phyloP scores from a whole-genome alignment of 1,284 basidiomycete species.

The Anthracocystis panici-leucophaei region DNA sequence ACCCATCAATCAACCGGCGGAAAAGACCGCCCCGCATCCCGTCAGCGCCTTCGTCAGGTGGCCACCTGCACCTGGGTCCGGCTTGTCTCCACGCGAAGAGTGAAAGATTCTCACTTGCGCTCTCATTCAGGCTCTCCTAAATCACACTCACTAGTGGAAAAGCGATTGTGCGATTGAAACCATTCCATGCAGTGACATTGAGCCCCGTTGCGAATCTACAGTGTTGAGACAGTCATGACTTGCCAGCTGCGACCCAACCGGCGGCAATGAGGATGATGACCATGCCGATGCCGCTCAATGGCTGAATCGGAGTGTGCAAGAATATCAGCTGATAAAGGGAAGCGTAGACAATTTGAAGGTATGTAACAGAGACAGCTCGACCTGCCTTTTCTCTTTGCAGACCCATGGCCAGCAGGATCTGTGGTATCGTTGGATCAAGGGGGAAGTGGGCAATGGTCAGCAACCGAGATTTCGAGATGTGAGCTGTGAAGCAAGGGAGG shows the following conservation, averaged over 20 bases:
- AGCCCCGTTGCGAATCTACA: background rate
- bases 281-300: slow-evolving; percentile 48
- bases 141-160: background rate
- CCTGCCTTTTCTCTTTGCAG: slow-evolving; percentile 56
- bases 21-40: slow-evolving; percentile 48
- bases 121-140: background rate
- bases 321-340: slow-evolving; percentile 51
- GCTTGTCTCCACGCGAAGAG: slow-evolving; percentile 21
- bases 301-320: slow-evolving; percentile 46
- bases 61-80: slow-evolving; percentile 25
- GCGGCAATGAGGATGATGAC: slow-evolving; percentile 51
- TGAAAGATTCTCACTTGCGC: background rate
- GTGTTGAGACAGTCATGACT: slow-evolving; percentile 9
- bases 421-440: background rate
- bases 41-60: slow-evolving; percentile 49
- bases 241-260: slow-evolving; percentile 47
- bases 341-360: slow-evolving; percentile 52
- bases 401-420: slow-evolving; percentile 55
- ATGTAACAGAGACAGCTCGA: slow-evolving; percentile 42
- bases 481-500: no score
- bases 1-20: slow-evolving; percentile 49
- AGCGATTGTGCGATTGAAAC: background rate
- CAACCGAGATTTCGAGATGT: background rate
- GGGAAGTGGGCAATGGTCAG: background rate
- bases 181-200: background rate